Percentiles rank a stretch among this genome's conserved stretches.
phyloP scores from a whole-genome alignment of 2,329 filamentous ascomycete genomes.

The Curvularia lunata region DNA sequence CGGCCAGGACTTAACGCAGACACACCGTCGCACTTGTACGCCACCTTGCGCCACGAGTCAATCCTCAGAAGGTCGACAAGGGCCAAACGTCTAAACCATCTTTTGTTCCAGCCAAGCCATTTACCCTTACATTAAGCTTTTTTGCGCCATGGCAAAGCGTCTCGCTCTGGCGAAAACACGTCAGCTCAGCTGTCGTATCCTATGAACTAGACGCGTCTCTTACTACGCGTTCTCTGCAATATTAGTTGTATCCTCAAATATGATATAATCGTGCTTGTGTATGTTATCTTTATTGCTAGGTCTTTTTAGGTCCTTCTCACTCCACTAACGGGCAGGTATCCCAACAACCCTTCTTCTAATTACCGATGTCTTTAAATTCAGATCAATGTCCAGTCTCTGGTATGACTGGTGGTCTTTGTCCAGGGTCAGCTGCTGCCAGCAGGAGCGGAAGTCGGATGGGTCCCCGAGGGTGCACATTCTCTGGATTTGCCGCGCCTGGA shows the following conservation, averaged over 20 bases:
- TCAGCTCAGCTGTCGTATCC: constrained; percentile 4
- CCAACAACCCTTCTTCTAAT: constrained; percentile 7
- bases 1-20: constrained; percentile 2
- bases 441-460: constrained; percentile 23
- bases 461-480: constrained; percentile 35
- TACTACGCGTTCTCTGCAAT: constrained; percentile 1
- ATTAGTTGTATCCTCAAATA: neutral
- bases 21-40: neutral
- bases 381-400: constrained; percentile 32
- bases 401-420: constrained; percentile 21
- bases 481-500: constrained; percentile 32
- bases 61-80: neutral
- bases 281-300: neutral
- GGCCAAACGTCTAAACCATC: constrained; percentile 1
- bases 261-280: neutral
- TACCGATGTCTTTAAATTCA: constrained; percentile 11
- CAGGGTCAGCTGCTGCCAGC: constrained; percentile 21
- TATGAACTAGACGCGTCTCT: neutral
- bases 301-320: neutral
- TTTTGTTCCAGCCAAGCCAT: constrained; percentile 9
- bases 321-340: constrained; percentile 7
- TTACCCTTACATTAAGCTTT: constrained; percentile 1
- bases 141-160: constrained; percentile 7
- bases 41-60: neutral
- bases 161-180: constrained; percentile 3